Evolutionary conservation across 805 yeast species (phyloP), one percentile per base, ranked within the genome.

Genomic region (Tetrapisispora iriomotensis): DNA sequence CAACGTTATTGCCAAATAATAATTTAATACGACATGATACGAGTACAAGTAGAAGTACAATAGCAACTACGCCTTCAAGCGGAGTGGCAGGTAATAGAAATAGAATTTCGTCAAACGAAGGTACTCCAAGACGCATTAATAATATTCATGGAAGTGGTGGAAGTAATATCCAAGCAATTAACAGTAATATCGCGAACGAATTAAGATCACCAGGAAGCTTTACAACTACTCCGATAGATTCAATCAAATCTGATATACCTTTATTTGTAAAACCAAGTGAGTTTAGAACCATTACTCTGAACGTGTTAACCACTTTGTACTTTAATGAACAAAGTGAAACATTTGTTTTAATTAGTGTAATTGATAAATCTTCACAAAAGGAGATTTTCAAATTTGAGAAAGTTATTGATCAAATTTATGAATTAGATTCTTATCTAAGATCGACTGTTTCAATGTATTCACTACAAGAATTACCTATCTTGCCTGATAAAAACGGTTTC

Each of bases 301-400:
- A 61, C 13, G 65, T 77, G 3, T 55, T 71, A 9, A 73, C 78
- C 44, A 74, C 80, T 0, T 58, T 76, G n/a, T 60, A 58, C 29
- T 47, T 67, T 30, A 70, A 69, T 46, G 49, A 65, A 1, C 81
- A 75, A 30, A 86, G 78, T 30, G 78, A 82, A 14, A 36, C 29
- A 14, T 61, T 62, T 19, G 68, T 82, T 20, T 66, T 82, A 1
- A 68, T 88, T 38, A 70, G 80, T 17, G 75, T 82, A 4, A 63
- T 71, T 32, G 90, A 82, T 47, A 70, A 77, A 29, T 76, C 69
- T 17, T 62, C 79, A 2, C 64, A 67, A 28, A 77, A 77, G 44
- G 85, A 79, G 49, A 72, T 83, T 66, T 88, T 94, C 81, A 70
- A 77, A 48, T 75, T 85, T 38, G 66, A 75, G 29, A 86, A 86